Base-by-base conservation (phyloP, 192 early-diverging fungal species). In the Geranomyces michiganensis region DNA sequence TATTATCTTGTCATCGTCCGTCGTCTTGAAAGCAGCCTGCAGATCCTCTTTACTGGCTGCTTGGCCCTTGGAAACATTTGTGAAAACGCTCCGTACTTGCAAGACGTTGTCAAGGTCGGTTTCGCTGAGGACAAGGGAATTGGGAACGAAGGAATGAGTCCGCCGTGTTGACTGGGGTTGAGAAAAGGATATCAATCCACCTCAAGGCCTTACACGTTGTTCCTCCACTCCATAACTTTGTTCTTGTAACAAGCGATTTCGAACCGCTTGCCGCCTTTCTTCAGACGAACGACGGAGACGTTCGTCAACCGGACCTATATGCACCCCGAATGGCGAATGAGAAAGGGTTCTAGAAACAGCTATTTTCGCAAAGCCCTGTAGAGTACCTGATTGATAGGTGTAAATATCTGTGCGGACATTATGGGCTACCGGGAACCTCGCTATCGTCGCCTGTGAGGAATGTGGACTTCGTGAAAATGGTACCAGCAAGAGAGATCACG, bases 201-300 rank as follows among this genome's bases (percentile, higher is more conserved):
- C 3, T 17, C 58, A 19, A 41, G 56, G 0, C 79, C 87, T 71
- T 87, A 94, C 92, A 95, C 91, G 49, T 92, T 89, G 24, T 83
- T 93, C 45, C 96, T 84, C 94, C 94, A 97, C 79, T 99, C 96
- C 65, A 92, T 79, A 33, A 97, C 96, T 78, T 99, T 98, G 85
- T 98, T 99, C 77, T 97, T 97, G 82, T 98, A 99, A 78, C 94
- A 97, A 13, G 97, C 97, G 45, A 99, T 87, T 76, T 99, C 97
- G 69, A 98, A 99, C 33, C 97, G 89, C 79, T 95, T 97, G 45
- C 97, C 97, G 31, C 95, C 96, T 81, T 96, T 97, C 71, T 92
- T 92, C 65, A 97, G 81, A 46, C 94, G 92, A 19, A 99, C 97
- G 43, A 97, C 77, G 9, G 96, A 96, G 55, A 99, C 96, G 75